Conservation (phyloP, 2,329 filamentous ascomycete genomes). For the Trichoderma lentiforme region DNA sequence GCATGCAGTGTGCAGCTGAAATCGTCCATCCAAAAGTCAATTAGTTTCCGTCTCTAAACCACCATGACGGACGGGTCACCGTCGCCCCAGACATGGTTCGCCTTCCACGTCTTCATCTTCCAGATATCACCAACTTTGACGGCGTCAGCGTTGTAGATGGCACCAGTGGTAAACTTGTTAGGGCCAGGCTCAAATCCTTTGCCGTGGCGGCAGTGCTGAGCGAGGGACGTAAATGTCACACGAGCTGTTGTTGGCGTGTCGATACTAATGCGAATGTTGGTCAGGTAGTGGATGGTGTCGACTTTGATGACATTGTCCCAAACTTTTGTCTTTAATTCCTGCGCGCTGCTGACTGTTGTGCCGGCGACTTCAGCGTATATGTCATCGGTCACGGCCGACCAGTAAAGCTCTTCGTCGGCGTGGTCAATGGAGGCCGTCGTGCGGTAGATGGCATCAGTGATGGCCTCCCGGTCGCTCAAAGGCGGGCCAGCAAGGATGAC, state of each 20-base stretch:
- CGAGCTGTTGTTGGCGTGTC: background rate
- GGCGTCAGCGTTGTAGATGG: background rate
- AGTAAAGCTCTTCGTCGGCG: background rate
- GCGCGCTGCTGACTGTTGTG: background rate
- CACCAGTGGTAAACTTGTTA: background rate
- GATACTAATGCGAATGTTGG: background rate
- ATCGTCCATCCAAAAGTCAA: background rate
- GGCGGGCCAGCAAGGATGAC: background rate
- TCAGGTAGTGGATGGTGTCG: background rate
- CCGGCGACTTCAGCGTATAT: background rate
- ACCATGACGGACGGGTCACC: background rate
- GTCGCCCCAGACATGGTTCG: background rate
- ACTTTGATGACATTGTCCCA: background rate
- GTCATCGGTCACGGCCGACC: background rate
- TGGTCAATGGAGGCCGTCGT: background rate
- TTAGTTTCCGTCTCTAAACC: background rate
- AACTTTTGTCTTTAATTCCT: background rate
- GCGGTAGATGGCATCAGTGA: background rate
- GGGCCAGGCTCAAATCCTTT: background rate
- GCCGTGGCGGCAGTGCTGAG: background rate
- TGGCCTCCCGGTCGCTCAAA: background rate
- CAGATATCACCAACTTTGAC: background rate
- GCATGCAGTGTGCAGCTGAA: background rate
- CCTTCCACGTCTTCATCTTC: background rate
- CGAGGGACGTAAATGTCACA: background rate